A percentile compares a stretch with the other conserved stretches of the same genome.
Evolutionary conservation across 192 early-diverging fungal species (phyloP).

Genomic region (Geosiphon pyriformis): DNA sequence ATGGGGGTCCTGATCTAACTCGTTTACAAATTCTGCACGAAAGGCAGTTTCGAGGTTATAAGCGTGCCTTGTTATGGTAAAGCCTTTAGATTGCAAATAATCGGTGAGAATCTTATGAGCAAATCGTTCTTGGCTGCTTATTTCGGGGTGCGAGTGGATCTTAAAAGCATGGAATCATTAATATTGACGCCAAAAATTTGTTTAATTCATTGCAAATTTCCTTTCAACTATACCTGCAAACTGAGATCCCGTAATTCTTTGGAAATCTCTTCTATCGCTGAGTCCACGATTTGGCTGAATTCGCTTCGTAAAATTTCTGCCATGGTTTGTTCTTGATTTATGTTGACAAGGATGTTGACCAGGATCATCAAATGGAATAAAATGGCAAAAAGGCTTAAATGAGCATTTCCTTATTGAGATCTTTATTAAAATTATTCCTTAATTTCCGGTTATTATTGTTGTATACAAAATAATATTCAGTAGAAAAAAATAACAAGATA

Average conservation of each 20-base stretch:
- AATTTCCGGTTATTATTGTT: too few relatives aligned
- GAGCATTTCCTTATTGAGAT: too few relatives aligned
- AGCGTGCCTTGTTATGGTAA: constrained; percentile 50
- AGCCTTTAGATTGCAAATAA: constrained; percentile 62
- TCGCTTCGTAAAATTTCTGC: too few relatives aligned
- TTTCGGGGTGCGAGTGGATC: constrained; percentile 59
- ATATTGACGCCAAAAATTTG: background rate
- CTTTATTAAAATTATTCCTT: too few relatives aligned
- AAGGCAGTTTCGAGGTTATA: constrained; percentile 72
- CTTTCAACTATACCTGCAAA: constrained; percentile 30
- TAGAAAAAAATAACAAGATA: too few relatives aligned
- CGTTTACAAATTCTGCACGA: constrained; percentile 53
- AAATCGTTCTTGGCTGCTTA: constrained; percentile 45
- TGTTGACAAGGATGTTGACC: too few relatives aligned
- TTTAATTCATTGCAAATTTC: background rate
- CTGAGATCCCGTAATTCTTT: constrained; percentile 40
- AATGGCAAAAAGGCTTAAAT: too few relatives aligned
- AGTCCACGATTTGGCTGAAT: constrained; percentile 27
- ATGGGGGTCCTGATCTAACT: constrained; percentile 19
- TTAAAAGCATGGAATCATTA: background rate
- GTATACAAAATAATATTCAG: too few relatives aligned
- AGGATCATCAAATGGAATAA: too few relatives aligned
- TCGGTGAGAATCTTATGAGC: constrained; percentile 60
- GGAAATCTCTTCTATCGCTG: constrained; percentile 32
- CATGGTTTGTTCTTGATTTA: too few relatives aligned